Evolutionary conservation across 495 filamentous ascomycete genomes (phyloP).

Genomic region (Penicillium egyptiacum): DNA sequence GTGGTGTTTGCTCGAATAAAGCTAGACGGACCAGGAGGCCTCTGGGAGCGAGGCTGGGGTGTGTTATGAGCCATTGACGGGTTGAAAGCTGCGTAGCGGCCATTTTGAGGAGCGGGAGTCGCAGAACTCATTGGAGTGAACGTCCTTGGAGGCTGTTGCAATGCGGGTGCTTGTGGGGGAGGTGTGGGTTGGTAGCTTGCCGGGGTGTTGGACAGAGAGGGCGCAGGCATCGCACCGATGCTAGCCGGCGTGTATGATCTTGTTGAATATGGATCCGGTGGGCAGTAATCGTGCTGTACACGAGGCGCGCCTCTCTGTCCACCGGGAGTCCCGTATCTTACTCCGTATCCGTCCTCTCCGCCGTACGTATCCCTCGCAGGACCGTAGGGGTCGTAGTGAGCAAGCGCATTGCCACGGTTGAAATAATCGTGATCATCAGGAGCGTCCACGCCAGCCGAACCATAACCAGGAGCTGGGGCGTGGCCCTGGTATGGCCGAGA

Average conservation of each 20-base stretch:
- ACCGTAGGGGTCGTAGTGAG: conserved; percentile 12
- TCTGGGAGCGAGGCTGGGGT: conserved; percentile 16
- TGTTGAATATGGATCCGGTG: conserved; percentile 18
- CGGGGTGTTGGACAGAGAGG: conserved; percentile 4
- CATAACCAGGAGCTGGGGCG: conserved; percentile 22
- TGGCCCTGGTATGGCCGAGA: conserved; percentile 15
- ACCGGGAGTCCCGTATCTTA: neutral
- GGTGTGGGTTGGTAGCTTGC: conserved; percentile 24
- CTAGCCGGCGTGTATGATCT: conserved; percentile 22
- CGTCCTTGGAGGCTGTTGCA: conserved; percentile 12
- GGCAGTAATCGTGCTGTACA: conserved; percentile 13
- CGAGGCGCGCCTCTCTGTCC: conserved; percentile 3
- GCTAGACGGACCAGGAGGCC: conserved; percentile 12
- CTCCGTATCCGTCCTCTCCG: conserved; percentile 8
- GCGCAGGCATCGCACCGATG: conserved; percentile 12
- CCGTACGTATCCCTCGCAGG: conserved; percentile 1
- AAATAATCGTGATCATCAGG: conserved; percentile 12
- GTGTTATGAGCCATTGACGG: conserved; percentile 13
- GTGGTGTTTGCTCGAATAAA: conserved; percentile 27
- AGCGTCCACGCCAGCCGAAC: neutral
- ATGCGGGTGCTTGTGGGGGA: conserved; percentile 10
- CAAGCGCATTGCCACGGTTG: conserved; percentile 3
- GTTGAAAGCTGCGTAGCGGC: conserved; percentile 25
- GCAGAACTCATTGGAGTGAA: conserved; percentile 19
- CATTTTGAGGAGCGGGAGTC: conserved; percentile 9